A percentile compares a stretch with the other conserved stretches of the same genome.
These are phyloP conservation scores for Monilinia polystroma DNA, from an alignment of 2,329 filamentous ascomycete species.

Conservation along the genomic window DNA sequence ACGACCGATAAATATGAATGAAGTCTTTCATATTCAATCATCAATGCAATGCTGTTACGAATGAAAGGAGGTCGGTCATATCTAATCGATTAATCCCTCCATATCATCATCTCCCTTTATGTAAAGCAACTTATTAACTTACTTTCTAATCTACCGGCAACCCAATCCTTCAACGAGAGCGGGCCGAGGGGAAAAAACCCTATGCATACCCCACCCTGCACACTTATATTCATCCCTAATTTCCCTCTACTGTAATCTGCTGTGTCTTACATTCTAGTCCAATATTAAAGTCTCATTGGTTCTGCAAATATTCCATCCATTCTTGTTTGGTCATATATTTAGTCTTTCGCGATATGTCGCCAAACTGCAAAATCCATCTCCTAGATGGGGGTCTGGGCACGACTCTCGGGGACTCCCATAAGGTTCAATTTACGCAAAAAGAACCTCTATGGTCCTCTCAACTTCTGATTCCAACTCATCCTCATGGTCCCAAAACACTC, in stretches of 20 bases:
- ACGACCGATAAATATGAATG: too few species aligned
- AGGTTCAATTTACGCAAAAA: conserved; percentile 50
- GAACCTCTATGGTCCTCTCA: conserved; percentile 68
- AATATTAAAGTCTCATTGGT: neutral
- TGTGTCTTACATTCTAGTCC: neutral
- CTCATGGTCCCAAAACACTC: conserved; percentile 14
- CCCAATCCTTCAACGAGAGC: conserved; percentile 4
- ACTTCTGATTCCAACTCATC: conserved; percentile 55
- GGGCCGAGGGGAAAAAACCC: conserved; percentile 12
- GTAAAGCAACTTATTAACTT: neutral
- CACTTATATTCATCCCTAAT: neutral
- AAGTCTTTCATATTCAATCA: too few species aligned
- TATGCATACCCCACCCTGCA: conserved; percentile 14
- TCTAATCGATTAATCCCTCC: neutral
- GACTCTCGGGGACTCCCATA: conserved; percentile 59
- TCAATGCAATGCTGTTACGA: too few species aligned
- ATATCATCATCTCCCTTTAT: neutral
- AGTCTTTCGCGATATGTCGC: neutral
- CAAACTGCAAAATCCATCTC: conserved; percentile 41
- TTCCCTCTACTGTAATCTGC: neutral
- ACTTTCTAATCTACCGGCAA: neutral
- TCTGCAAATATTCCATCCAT: neutral
- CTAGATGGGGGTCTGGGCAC: conserved; percentile 69
- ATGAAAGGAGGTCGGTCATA: neutral
- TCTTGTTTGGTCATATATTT: neutral